Percentiles rank a stretch among this genome's conserved stretches.
Conservation (phyloP, 2,329 filamentous ascomycete species). For the Monosporascus cannonballus region DNA sequence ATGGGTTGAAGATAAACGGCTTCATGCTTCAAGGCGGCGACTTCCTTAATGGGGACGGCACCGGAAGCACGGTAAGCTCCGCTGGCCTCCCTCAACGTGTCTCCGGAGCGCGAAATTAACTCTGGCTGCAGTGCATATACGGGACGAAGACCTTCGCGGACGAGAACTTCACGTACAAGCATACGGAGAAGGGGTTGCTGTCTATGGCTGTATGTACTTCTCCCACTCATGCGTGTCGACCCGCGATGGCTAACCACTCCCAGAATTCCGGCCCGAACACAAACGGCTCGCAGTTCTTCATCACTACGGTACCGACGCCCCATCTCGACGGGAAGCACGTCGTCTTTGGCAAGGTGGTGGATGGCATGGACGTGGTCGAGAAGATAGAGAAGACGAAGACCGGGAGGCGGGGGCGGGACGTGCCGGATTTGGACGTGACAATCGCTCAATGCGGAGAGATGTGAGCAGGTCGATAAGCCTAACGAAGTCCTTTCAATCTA, state of each 20-base stretch:
- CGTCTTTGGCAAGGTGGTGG: slow-evolving; percentile 85
- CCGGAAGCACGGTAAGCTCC: slow-evolving; percentile 57
- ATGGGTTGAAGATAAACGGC: slow-evolving; percentile 64
- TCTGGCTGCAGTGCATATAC: slow-evolving; percentile 60
- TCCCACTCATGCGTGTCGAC: background rate
- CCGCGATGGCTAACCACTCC: slow-evolving; percentile 1
- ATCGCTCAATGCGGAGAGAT: slow-evolving; percentile 91
- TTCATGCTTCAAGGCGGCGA: slow-evolving; percentile 99
- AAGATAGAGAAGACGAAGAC: slow-evolving; percentile 93
- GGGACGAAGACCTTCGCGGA: slow-evolving; percentile 79
- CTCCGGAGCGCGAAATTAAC: background rate
- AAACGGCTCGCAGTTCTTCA: slow-evolving; percentile 97
- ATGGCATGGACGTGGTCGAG: slow-evolving; percentile 82
- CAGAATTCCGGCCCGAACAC: slow-evolving; percentile 88
- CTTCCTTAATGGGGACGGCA: slow-evolving; percentile 89
- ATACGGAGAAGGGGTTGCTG: slow-evolving; percentile 73
- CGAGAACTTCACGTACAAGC: slow-evolving; percentile 79
- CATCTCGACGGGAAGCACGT: slow-evolving; percentile 92
- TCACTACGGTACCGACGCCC: slow-evolving; percentile 80
- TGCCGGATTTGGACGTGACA: slow-evolving; percentile 77
- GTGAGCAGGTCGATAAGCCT: slow-evolving; percentile 37
- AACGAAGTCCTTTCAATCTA: too few relatives aligned
- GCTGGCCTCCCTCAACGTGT: background rate
- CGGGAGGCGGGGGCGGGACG: slow-evolving; percentile 65
- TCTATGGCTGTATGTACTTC: slow-evolving; percentile 79